Evolutionary conservation across 352 stramenopile species (phyloP).

Genomic region (Phytophthora uliginosa): DNA sequence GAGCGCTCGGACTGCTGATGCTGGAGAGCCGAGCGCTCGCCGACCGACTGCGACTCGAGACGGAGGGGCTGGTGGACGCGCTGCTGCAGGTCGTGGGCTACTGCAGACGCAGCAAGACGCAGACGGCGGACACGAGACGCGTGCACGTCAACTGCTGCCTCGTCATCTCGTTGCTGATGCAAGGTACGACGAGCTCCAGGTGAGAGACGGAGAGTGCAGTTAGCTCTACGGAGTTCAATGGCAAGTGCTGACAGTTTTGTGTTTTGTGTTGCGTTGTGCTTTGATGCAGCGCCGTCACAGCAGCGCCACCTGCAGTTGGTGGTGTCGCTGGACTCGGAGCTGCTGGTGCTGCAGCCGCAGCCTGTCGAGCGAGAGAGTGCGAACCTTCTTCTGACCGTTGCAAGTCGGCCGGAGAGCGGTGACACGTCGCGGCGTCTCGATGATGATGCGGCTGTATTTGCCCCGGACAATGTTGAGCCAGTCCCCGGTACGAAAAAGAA

Average conservation of each 20-base stretch:
- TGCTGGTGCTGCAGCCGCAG: constrained; percentile 62
- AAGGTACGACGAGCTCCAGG: constrained; percentile 43
- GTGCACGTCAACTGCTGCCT: constrained; percentile 89
- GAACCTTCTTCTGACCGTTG: constrained; percentile 62
- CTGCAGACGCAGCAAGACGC: constrained; percentile 54
- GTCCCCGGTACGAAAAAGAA: constrained; percentile 21
- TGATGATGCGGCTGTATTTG: constrained; percentile 4
- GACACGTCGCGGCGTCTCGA: constrained; percentile 3
- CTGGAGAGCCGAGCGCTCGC: constrained; percentile 45
- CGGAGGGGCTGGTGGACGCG: constrained; percentile 76
- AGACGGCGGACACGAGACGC: constrained; percentile 67
- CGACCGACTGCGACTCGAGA: constrained; percentile 62
- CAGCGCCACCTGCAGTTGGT: constrained; percentile 52
- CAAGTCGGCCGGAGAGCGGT: constrained; percentile 52
- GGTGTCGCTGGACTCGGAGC: constrained; percentile 75
- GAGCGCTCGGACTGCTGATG: constrained; percentile 75
- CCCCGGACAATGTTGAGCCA: not conserved
- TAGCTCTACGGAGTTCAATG: not conserved
- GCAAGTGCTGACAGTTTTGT: not conserved
- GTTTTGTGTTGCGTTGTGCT: not conserved
- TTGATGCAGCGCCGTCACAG: constrained; percentile 34
- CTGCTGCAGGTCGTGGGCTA: constrained; percentile 78
- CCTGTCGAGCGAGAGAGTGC: constrained; percentile 55
- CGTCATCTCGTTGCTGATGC: constrained; percentile 88
- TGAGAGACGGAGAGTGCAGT: constrained; percentile 9